phyloP scores from a whole-genome alignment of 2,329 filamentous ascomycete species.

The Bipolaris bicolor region DNA sequence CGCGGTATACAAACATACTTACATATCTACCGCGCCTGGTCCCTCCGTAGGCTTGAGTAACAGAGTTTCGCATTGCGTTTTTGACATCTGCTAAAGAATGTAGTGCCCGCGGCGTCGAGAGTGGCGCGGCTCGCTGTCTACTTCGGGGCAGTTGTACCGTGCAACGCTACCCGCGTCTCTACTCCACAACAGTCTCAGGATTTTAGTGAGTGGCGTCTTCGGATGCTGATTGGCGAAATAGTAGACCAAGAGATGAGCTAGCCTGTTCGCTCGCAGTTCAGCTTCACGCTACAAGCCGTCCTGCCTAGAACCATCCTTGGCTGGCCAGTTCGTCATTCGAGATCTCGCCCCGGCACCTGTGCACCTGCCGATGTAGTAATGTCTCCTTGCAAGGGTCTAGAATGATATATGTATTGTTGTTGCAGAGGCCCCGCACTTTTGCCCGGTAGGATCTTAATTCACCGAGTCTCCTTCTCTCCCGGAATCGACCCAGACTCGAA shows the following conservation, averaged over 20 bases:
- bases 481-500: slow-evolving; percentile 1
- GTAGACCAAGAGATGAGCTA: background rate
- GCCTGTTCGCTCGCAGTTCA: background rate
- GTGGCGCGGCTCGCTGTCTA: background rate
- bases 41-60: background rate
- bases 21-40: background rate
- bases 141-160: slow-evolving; percentile 4
- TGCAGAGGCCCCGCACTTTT: background rate
- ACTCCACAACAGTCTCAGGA: background rate
- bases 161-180: slow-evolving; percentile 4
- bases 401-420: slow-evolving; percentile 7
- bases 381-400: slow-evolving; percentile 10
- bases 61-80: slow-evolving; percentile 1
- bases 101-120: background rate
- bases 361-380: background rate
- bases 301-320: background rate
- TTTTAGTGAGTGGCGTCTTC: background rate
- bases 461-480: slow-evolving; percentile 3
- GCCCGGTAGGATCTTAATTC: background rate
- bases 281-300: slow-evolving; percentile 8
- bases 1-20: background rate
- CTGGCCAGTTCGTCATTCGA: slow-evolving; percentile 7
- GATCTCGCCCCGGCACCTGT: slow-evolving; percentile 2
- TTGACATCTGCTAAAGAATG: slow-evolving; percentile 2
- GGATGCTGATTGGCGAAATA: slow-evolving; percentile 6